Conservation (phyloP, 345 rosid genomes). For the Citrus trifoliata region DNA sequence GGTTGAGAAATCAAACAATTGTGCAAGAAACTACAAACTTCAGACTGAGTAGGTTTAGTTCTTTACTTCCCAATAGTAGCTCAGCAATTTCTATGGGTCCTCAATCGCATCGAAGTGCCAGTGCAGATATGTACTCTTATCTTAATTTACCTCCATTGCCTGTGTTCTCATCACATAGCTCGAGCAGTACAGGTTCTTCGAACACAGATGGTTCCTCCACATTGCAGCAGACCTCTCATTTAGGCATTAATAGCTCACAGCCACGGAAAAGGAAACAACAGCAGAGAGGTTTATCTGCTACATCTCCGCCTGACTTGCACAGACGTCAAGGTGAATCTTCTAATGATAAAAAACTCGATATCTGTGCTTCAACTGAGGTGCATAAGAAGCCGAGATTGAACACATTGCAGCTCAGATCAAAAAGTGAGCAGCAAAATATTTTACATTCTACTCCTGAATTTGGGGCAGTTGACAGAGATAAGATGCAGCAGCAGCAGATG, state of each 20-base stretch:
- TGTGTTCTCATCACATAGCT: slow-evolving; percentile 1
- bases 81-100: not conserved
- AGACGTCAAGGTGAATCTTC: not conserved
- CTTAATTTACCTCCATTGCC: slow-evolving; percentile 1
- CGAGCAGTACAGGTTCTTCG: not conserved
- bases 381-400: slow-evolving; percentile 19
- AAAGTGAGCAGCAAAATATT: slow-evolving; percentile 9
- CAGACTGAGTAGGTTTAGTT: not conserved
- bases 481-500: slow-evolving; percentile 9
- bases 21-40: not conserved
- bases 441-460: not conserved
- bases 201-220: not conserved
- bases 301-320: not conserved
- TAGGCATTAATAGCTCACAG: not conserved
- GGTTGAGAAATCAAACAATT: not conserved
- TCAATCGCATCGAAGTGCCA: not conserved
- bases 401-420: not conserved
- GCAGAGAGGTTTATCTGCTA: not conserved
- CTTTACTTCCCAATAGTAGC: not conserved
- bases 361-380: not conserved
- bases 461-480: slow-evolving; percentile 9
- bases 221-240: not conserved
- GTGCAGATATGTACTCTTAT: not conserved
- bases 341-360: not conserved
- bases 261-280: slow-evolving; percentile 5